Evolutionary conservation across 257 asterid genomes (phyloP).

Genomic region (Primulina eburnea): DNA sequence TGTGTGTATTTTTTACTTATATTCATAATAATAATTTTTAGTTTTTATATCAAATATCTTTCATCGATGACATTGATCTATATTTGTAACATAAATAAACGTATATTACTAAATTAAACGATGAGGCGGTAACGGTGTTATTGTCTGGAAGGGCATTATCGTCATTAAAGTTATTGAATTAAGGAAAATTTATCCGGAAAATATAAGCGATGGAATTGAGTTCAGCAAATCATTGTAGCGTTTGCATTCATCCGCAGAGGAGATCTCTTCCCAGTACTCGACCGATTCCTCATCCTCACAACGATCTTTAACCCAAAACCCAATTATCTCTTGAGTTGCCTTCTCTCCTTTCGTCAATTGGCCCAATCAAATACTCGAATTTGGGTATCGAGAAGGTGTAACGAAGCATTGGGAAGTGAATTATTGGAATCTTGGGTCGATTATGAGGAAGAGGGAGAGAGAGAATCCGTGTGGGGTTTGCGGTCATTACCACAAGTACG

Average conservation of each 20-base stretch:
- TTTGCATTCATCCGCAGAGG: not conserved
- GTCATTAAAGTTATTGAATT: not conserved
- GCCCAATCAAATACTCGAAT: constrained; percentile 21
- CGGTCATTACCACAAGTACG: constrained; percentile 95
- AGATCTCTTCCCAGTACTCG: constrained; percentile 4
- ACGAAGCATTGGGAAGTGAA: constrained; percentile 9
- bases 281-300: not conserved
- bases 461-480: constrained; percentile 90
- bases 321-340: constrained; percentile 11
- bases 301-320: not conserved
- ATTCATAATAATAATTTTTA: no score
- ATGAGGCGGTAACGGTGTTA: no score
- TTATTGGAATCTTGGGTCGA: constrained; percentile 16
- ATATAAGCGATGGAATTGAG: not conserved
- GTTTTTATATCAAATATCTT: no score
- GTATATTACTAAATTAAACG: no score
- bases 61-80: no score
- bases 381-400: not conserved
- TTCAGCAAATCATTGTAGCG: not conserved
- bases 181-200: not conserved
- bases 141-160: not conserved
- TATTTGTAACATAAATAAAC: no score
- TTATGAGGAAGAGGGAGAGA: constrained; percentile 86
- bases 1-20: no score
- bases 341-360: not conserved